These are phyloP conservation scores for Physcomitrium patens DNA, from an alignment of 225 moss, liverwort and hornwort species.

Conservation along the genomic window DNA sequence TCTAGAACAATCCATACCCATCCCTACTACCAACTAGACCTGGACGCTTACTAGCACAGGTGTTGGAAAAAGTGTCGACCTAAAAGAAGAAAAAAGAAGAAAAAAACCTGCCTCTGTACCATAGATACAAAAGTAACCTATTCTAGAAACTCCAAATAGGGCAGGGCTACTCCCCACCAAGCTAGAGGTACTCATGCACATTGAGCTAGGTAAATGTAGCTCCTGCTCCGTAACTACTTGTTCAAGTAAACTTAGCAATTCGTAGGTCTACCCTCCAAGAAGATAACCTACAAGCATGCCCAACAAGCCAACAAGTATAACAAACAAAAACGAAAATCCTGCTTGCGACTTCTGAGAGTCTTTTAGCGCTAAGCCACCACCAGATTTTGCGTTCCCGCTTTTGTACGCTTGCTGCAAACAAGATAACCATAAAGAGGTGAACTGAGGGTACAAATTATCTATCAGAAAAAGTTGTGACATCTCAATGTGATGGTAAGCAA, in stretches of 20 bases:
- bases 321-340: conserved; percentile 85
- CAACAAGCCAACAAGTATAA: conserved; percentile 81
- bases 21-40: conserved; percentile 29
- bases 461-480: too few relatives aligned
- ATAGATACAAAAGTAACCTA: conserved; percentile 44
- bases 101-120: conserved; percentile 46
- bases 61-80: conserved; percentile 22
- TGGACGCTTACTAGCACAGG: conserved; percentile 40
- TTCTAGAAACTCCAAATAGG: conserved; percentile 27
- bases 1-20: conserved; percentile 36
- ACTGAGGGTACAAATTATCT: too few relatives aligned
- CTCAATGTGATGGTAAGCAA: too few relatives aligned
- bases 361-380: conserved; percentile 48
- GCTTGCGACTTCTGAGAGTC: conserved; percentile 61
- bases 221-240: conserved; percentile 30
- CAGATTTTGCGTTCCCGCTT: conserved; percentile 46
- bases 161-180: conserved; percentile 34
- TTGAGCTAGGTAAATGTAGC: conserved; percentile 31
- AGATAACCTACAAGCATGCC: conserved; percentile 91
- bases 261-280: conserved; percentile 51
- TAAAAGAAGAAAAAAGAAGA: background rate
- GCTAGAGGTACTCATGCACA: conserved; percentile 41
- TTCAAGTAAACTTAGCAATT: conserved; percentile 18
- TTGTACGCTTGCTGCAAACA: conserved; percentile 58
- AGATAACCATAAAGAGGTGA: background rate